Evolutionary conservation across 768 basidiomycete species (phyloP).

Genomic region (Termitomyces sp.): DNA sequence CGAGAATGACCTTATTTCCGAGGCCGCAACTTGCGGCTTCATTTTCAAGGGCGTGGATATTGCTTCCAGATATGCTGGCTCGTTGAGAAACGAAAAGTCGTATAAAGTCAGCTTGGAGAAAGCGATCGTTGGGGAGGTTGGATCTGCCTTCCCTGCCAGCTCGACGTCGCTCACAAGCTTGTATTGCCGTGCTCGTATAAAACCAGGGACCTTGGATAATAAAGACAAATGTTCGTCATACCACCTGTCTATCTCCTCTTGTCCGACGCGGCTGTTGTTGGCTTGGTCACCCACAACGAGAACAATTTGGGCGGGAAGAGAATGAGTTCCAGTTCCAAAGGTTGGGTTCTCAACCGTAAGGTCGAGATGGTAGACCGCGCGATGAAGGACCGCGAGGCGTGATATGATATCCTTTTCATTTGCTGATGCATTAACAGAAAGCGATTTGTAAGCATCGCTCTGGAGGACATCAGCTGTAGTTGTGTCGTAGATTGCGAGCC

Average conservation of each 20-base stretch:
- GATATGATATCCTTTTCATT: slow-evolving; percentile 21
- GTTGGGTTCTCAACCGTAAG: slow-evolving; percentile 11
- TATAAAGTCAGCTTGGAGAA: slow-evolving; percentile 9
- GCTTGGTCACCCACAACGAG: slow-evolving; percentile 13
- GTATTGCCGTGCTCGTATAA: slow-evolving; percentile 22
- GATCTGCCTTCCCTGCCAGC: slow-evolving; percentile 10
- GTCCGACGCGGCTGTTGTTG: slow-evolving; percentile 7
- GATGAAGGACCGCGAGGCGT: slow-evolving; percentile 17
- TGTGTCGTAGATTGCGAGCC: slow-evolving; percentile 25
- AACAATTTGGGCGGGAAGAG: slow-evolving; percentile 12
- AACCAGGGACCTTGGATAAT: slow-evolving; percentile 24
- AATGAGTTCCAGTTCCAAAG: background rate
- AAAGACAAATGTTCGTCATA: slow-evolving; percentile 24
- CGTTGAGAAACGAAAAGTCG: slow-evolving; percentile 6
- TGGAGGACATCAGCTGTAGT: slow-evolving; percentile 16
- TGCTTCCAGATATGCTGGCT: slow-evolving; percentile 7
- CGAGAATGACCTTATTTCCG: slow-evolving; percentile 6
- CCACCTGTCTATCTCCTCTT: slow-evolving; percentile 24
- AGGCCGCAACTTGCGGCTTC: background rate
- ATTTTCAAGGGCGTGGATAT: slow-evolving; percentile 5
- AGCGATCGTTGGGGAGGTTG: background rate
- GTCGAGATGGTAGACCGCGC: slow-evolving; percentile 19
- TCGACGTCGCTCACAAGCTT: slow-evolving; percentile 13
- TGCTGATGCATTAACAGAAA: slow-evolving; percentile 17
- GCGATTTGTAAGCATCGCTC: slow-evolving; percentile 17